Base-by-base conservation (phyloP, 805 yeast genomes). In the Kuraishia molischiana region DNA sequence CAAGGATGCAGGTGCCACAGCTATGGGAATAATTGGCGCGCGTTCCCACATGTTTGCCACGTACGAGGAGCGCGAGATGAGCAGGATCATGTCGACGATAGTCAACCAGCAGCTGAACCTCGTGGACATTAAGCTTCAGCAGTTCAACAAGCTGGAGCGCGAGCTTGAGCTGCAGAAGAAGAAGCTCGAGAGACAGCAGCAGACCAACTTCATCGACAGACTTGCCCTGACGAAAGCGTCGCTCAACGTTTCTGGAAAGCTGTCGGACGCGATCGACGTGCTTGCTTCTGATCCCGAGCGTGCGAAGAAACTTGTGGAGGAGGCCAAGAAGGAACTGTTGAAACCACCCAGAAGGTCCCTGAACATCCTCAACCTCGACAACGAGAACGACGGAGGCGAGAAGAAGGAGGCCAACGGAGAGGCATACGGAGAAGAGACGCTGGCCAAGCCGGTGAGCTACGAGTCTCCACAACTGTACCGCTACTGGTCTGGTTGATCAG, bases 11-110 rank as follows among this genome's bases (percentile, higher is more conserved):
- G 74, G 83, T 0, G 63, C 74, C 5, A 61, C 77, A n/a, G 79
- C 92, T 1, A 63, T 89, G 40, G 89, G 94, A 3, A 63, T 83
- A 9, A 61, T 83, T 29, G 95, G 92, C 3, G 79, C 86, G 2
- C 72, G 92, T 43, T 70, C 92, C 19, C 86, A 84, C 52, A 69
- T 83, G 17, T 82, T 85, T 58, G 85, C 90, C 4, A 74, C 78
- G 4, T 78, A 74, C 51, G 94, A 85, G 55, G 95, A 85, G 51
- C 66, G 87, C 42, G 86, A 81, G 51, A 75, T 78, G 78, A 69
- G 76, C 47, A 73, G 71, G 38, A 55, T 79, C 18, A 59, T 80
- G 10, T 64, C 69, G 20, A 67, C 68, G 21, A 68, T 84, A 34
- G 64, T 82, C 15, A 79, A 79, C 50, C 71, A 73, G 31, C 78